Evolutionary conservation across 1,284 basidiomycete species (phyloP).

Genomic region (Fomitiporia mediterranea): DNA sequence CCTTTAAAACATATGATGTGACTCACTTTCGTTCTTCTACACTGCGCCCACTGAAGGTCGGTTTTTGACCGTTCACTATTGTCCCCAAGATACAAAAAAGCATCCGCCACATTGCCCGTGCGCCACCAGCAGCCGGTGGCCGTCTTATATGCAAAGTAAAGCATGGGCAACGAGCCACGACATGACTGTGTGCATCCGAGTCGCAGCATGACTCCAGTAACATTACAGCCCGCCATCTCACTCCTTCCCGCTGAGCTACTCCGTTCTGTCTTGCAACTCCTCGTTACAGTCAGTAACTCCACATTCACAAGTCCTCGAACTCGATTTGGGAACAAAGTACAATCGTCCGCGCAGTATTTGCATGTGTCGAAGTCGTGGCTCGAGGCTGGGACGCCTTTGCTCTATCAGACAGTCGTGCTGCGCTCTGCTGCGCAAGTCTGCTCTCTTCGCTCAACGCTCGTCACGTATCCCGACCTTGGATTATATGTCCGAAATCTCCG

Average conservation of each 20-base stretch:
- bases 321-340: neutral
- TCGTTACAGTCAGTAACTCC: neutral
- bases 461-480: constrained; percentile 21
- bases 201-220: too few relatives aligned
- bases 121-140: too few relatives aligned
- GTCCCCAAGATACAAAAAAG: too few relatives aligned
- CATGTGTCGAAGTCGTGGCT: constrained; percentile 26
- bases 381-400: constrained; percentile 24
- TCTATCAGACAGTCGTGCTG: constrained; percentile 28
- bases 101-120: too few relatives aligned
- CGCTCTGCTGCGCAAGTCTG: constrained; percentile 27
- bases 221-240: neutral
- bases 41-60: too few relatives aligned
- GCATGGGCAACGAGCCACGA: neutral
- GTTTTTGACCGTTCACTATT: too few relatives aligned
- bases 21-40: too few relatives aligned
- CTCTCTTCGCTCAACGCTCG: constrained; percentile 25
- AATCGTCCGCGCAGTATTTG: constrained; percentile 15
- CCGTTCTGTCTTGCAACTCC: neutral
- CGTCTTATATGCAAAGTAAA: too few relatives aligned
- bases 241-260: constrained; percentile 1
- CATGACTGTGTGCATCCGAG: too few relatives aligned
- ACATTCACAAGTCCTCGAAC: neutral
- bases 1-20: too few relatives aligned
- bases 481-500: constrained; percentile 27